A percentile compares a stretch with the other conserved stretches of the same genome.
Evolutionary conservation across 2,329 filamentous ascomycete species (phyloP).

Genomic region (Graphiopsis chlorocephala): DNA sequence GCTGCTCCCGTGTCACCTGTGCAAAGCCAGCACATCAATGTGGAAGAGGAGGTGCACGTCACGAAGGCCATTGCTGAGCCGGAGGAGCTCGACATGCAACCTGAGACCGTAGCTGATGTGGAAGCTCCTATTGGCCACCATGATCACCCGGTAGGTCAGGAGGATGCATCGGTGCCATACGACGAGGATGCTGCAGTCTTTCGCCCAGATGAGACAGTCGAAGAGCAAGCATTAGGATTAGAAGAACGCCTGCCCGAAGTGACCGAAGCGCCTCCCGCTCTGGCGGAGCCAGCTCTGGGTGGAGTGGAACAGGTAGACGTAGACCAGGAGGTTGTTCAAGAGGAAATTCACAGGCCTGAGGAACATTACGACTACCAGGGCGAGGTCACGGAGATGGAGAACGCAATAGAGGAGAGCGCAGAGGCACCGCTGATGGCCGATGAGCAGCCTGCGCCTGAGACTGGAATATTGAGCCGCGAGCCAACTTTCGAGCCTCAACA

Average conservation of each 20-base stretch:
- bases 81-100: slow-evolving; percentile 17
- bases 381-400: slow-evolving; percentile 44
- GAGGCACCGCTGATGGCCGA: slow-evolving; percentile 42
- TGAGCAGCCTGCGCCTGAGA: slow-evolving; percentile 34
- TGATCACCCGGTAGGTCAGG: slow-evolving; percentile 12
- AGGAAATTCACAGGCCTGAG: slow-evolving; percentile 20
- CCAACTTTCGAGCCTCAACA: slow-evolving; percentile 16
- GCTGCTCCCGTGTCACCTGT: slow-evolving; percentile 4
- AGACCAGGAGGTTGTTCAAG: background rate
- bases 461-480: slow-evolving; percentile 18
- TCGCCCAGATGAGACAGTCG: slow-evolving; percentile 21
- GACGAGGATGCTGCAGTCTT: slow-evolving; percentile 28
- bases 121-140: slow-evolving; percentile 17
- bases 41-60: slow-evolving; percentile 16
- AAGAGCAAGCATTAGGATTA: slow-evolving; percentile 25
- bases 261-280: slow-evolving; percentile 17
- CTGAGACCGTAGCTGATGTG: slow-evolving; percentile 16
- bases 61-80: slow-evolving; percentile 8
- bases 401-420: slow-evolving; percentile 44
- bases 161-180: background rate
- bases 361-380: slow-evolving; percentile 49
- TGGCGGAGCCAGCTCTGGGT: slow-evolving; percentile 14
- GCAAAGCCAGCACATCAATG: slow-evolving; percentile 17
- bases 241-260: slow-evolving; percentile 23
- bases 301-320: slow-evolving; percentile 15